Evolutionary conservation across 2,329 filamentous ascomycete species (phyloP), one percentile per base, ranked within the genome.

Genomic region (Drechslera avenae): DNA sequence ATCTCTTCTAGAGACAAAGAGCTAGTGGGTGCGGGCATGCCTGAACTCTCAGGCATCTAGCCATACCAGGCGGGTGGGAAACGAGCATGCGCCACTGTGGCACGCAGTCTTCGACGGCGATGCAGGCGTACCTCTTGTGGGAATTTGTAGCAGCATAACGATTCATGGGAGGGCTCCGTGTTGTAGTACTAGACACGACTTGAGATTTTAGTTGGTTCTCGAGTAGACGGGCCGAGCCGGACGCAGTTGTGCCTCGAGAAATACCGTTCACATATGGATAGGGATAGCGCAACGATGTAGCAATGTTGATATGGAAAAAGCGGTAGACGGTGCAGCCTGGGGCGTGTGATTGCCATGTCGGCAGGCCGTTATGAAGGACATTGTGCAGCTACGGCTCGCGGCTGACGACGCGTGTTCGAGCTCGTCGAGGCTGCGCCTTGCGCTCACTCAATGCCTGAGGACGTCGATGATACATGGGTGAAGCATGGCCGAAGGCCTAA

Each of bases 1-100:
- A 96, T 72, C 78, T 99, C 52, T 86, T 96, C 63, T 94, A 60
- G 59, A 36, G 31, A 16, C 32, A 3, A 23, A 28, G 17, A 14
- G 17, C 5, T 10, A 13, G 4, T 28, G 26, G 34, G n/a, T 17
- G 26, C 10, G 9, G 21, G 18, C 5, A 42, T 34, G 17, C 17
- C 10, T n/a, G 33, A 10, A n/a, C 23, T 16, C 16, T 17, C 18
- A 33, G 28, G 9, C 32, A 26, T 34, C 28, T 32, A 39, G 17
- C 18, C 33, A 23, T 37, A 37, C 33, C 44, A 47, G 45, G 42
- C 53, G 47, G 36, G 44, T 39, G 51, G 46, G 43, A 43, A 45
- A 56, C 52, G 52, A 36, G 40, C 50, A 40, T 66, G 62, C 66
- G 68, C 69, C 68, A 73, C 67, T 68, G 68, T 70, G 68, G 68